Evolutionary conservation across 768 basidiomycete genomes (phyloP).

Genomic region (Termitomyces sp.): DNA sequence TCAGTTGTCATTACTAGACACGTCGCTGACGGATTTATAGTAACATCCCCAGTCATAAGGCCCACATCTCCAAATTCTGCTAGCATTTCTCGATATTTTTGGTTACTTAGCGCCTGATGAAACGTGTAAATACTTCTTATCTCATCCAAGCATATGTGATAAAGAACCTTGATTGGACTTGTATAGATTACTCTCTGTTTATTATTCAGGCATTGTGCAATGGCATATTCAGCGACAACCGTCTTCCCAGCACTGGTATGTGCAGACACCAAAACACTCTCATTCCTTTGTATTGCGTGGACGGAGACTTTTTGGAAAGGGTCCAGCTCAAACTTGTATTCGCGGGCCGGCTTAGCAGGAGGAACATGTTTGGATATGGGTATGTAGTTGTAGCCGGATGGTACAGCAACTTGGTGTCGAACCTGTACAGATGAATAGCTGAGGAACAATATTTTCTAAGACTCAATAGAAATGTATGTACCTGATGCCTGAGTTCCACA

Average conservation of each 20-base stretch:
- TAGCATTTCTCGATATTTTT: constrained; percentile 97
- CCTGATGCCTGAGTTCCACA: constrained; percentile 80
- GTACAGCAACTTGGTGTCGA: constrained; percentile 94
- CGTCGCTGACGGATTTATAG: constrained; percentile 94
- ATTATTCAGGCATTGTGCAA: constrained; percentile 90
- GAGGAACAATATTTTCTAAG: neutral
- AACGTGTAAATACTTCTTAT: constrained; percentile 11
- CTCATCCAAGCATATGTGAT: constrained; percentile 11
- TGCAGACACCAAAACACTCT: constrained; percentile 95
- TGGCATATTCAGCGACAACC: constrained; percentile 98
- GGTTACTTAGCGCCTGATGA: constrained; percentile 89
- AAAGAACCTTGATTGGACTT: constrained; percentile 94
- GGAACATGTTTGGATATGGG: constrained; percentile 91
- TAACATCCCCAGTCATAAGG: constrained; percentile 99
- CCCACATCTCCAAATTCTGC: constrained; percentile 98
- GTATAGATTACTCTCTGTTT: constrained; percentile 98
- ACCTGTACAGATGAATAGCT: constrained; percentile 44
- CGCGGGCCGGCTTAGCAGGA: constrained; percentile 81
- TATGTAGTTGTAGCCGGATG: constrained; percentile 84
- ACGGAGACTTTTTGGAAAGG: constrained; percentile 96
- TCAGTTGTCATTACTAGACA: constrained; percentile 99
- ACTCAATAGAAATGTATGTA: constrained; percentile 28
- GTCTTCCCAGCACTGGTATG: constrained; percentile 99
- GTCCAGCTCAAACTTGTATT: constrained; percentile 95
- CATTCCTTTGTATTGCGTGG: constrained; percentile 92